phyloP scores from a whole-genome alignment of 164 flowering plant genomes.

The Umbellularia californica region DNA sequence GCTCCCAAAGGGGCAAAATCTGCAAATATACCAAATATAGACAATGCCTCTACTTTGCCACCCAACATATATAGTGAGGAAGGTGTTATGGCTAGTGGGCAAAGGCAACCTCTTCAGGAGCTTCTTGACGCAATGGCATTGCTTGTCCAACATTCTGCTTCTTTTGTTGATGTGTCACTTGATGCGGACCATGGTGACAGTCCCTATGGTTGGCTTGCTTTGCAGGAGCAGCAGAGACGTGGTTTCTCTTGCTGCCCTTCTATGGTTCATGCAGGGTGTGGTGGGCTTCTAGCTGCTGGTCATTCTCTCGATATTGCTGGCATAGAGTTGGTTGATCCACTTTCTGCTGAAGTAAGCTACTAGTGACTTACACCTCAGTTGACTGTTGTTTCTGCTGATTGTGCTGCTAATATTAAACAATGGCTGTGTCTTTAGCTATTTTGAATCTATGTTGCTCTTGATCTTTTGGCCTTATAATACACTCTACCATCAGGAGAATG shows the following conservation, averaged over 20 bases:
- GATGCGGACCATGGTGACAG: constrained; percentile 88
- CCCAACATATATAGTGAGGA: constrained; percentile 66
- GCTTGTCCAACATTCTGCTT: constrained; percentile 92
- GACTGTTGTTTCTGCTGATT: no score
- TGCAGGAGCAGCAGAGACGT: constrained; percentile 87
- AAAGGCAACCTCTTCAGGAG: constrained; percentile 82
- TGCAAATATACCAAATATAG: constrained; percentile 45
- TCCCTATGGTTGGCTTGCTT: constrained; percentile 91
- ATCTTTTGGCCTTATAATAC: no score
- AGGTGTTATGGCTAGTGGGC: constrained; percentile 50
- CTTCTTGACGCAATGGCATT: constrained; percentile 85
- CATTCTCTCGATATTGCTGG: constrained; percentile 96
- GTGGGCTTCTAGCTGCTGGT: constrained; percentile 84
- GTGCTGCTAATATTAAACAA: no score
- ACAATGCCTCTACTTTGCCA: constrained; percentile 41
- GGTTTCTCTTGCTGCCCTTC: constrained; percentile 95
- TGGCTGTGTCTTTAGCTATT: no score
- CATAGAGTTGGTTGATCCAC: constrained; percentile 81
- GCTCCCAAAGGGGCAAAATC: constrained; percentile 65
- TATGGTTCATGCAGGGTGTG: constrained; percentile 97
- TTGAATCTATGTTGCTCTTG: no score
- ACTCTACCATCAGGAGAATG: no score
- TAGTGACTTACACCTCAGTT: neutral
- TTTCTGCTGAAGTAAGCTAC: constrained; percentile 72
- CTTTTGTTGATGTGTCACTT: constrained; percentile 84